Conservation (phyloP, 23 red algal genomes). For the Gracilaria caudata region DNA sequence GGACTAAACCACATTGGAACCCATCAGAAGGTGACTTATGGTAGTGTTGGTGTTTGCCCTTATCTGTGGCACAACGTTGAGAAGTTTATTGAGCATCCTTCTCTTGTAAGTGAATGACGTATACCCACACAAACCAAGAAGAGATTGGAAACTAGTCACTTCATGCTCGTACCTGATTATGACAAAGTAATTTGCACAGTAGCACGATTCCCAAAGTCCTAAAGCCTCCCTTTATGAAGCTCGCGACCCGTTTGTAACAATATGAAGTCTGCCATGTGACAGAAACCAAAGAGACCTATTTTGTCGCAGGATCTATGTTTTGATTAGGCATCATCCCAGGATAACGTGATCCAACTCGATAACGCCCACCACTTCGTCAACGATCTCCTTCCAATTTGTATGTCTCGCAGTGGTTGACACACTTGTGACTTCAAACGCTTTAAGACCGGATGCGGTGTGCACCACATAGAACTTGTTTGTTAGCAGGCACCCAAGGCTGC, state of each 20-base stretch:
- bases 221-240: neutral
- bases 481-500: neutral
- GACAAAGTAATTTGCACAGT: no score
- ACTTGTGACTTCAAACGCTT: constrained; percentile 14
- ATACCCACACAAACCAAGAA: no score
- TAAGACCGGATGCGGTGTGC: constrained; percentile 20
- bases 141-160: no score
- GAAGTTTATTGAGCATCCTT: no score
- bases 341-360: constrained; percentile 12
- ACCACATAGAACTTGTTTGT: constrained; percentile 21
- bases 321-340: neutral
- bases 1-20: no score
- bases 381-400: constrained; percentile 14
- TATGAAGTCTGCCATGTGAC: neutral
- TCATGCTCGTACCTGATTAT: no score
- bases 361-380: neutral
- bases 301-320: neutral
- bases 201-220: neutral
- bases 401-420: constrained; percentile 5
- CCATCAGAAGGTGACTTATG: no score
- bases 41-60: no score
- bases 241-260: neutral
- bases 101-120: no score
- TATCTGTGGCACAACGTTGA: no score
- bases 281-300: neutral